Evolutionary conservation across 2,329 filamentous ascomycete genomes (phyloP).

Genomic region (Paracorniculantispora psalliotae): DNA sequence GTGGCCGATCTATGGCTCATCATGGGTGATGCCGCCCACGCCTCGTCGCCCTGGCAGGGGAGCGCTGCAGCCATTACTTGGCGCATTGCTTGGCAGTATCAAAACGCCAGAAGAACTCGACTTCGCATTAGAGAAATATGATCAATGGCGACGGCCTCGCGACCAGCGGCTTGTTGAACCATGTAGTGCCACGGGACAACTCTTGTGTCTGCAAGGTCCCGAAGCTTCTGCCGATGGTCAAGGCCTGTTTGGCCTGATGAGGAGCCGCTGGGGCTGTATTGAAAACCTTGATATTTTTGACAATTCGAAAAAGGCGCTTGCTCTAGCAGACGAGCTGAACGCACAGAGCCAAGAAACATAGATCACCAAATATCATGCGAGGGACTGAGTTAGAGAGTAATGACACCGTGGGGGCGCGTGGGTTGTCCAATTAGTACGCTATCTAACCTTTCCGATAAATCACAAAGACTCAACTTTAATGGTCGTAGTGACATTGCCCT

Average conservation of each 20-base stretch:
- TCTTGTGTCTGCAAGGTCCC: constrained; percentile 7
- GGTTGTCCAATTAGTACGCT: neutral
- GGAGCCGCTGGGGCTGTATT: neutral
- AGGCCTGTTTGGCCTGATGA: neutral
- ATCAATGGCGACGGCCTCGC: constrained; percentile 11
- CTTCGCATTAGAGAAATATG: constrained; percentile 16
- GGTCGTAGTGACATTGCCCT: constrained; percentile 24
- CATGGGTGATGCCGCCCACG: constrained; percentile 24
- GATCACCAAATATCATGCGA: neutral
- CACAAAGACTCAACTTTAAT: constrained; percentile 19
- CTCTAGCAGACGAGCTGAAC: neutral
- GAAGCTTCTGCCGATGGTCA: neutral
- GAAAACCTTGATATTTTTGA: neutral
- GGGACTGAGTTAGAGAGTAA: neutral
- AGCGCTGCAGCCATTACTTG: constrained; percentile 21
- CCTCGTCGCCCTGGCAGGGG: constrained; percentile 22
- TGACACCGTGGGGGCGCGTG: too few species aligned
- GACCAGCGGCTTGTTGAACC: constrained; percentile 13
- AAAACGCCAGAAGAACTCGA: constrained; percentile 9
- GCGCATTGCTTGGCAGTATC: constrained; percentile 4
- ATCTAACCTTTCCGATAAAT: neutral
- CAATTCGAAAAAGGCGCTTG: neutral
- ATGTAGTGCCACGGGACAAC: neutral
- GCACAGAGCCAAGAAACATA: neutral
- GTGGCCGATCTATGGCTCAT: too few species aligned